Percentiles rank a stretch among this genome's conserved stretches.
Evolutionary conservation across 345 rosid genomes (phyloP).

Genomic region (Lepidium aucheri): DNA sequence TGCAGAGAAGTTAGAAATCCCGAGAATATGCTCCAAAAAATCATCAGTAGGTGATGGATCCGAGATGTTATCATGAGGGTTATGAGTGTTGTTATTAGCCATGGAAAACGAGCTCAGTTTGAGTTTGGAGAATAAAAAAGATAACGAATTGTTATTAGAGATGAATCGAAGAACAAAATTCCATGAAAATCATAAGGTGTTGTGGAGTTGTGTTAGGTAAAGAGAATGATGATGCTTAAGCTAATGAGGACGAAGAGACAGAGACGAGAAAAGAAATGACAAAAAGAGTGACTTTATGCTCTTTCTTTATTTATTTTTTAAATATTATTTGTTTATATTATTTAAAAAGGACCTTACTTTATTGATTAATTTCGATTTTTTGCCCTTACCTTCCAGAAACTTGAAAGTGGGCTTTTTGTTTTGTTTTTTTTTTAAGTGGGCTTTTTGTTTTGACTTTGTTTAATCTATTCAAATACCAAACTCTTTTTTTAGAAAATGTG

Average conservation of each 20-base stretch:
- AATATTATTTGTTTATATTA: not conserved
- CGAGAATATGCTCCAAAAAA: slow-evolving; percentile 86
- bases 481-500: not conserved
- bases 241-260: slow-evolving; percentile 31
- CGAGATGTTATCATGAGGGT: slow-evolving; percentile 13
- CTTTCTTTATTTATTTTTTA: not conserved
- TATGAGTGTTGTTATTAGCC: slow-evolving; percentile 63
- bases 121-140: too few species aligned
- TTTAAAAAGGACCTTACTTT: slow-evolving; percentile 16
- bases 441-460: slow-evolving; percentile 17
- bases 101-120: slow-evolving; percentile 37
- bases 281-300: slow-evolving; percentile 31
- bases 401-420: slow-evolving; percentile 8
- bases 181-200: not conserved
- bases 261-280: slow-evolving; percentile 27
- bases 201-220: slow-evolving; percentile 17
- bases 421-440: slow-evolving; percentile 6
- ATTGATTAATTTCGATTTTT: not conserved
- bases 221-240: slow-evolving; percentile 20
- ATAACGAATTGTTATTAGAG: too few species aligned
- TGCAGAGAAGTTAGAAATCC: slow-evolving; percentile 57
- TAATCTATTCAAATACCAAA: not conserved
- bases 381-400: slow-evolving; percentile 21
- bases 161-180: slow-evolving; percentile 3
- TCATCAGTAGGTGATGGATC: slow-evolving; percentile 52